Percentiles rank a stretch among this genome's conserved stretches.
Evolutionary conservation across 2,329 filamentous ascomycete species (phyloP).

Genomic region (Phialophora macrospora): DNA sequence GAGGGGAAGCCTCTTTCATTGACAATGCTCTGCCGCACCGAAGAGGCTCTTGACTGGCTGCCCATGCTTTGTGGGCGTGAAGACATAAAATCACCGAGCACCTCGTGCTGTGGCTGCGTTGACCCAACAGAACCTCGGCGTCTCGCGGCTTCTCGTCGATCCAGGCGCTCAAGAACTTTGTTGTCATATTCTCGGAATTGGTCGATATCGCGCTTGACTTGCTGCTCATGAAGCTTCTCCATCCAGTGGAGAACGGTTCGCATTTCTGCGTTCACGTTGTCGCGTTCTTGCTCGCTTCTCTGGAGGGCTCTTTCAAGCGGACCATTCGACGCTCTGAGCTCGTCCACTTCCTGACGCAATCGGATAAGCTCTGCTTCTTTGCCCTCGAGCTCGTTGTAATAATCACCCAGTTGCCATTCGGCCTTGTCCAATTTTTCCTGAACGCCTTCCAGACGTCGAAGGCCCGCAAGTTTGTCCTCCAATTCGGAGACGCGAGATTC

Average conservation of each 20-base stretch:
- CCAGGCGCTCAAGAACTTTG: neutral
- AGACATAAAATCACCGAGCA: constrained; percentile 7
- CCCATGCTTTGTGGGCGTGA: constrained; percentile 6
- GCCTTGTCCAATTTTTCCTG: neutral
- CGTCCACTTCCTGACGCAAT: neutral
- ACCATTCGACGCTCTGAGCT: constrained; percentile 2
- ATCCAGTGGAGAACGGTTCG: constrained; percentile 11
- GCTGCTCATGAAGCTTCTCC: constrained; percentile 13
- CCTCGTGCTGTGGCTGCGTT: constrained; percentile 6
- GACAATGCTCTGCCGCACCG: neutral
- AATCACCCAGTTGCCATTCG: constrained; percentile 9
- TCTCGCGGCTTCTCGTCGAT: neutral
- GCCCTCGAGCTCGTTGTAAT: constrained; percentile 5
- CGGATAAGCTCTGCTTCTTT: neutral
- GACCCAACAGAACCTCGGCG: constrained; percentile 1
- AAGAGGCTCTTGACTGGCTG: constrained; percentile 11
- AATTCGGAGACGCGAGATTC: neutral
- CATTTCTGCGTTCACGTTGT: constrained; percentile 3
- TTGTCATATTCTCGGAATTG: constrained; percentile 17
- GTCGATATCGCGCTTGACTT: constrained; percentile 16
- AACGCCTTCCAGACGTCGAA: neutral
- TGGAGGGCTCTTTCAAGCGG: neutral
- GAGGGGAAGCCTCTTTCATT: neutral
- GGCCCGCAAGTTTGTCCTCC: neutral
- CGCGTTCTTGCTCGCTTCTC: constrained; percentile 7